Evolutionary conservation across 2,329 filamentous ascomycete species (phyloP).

Genomic region (Chalaropsis ovoidea): DNA sequence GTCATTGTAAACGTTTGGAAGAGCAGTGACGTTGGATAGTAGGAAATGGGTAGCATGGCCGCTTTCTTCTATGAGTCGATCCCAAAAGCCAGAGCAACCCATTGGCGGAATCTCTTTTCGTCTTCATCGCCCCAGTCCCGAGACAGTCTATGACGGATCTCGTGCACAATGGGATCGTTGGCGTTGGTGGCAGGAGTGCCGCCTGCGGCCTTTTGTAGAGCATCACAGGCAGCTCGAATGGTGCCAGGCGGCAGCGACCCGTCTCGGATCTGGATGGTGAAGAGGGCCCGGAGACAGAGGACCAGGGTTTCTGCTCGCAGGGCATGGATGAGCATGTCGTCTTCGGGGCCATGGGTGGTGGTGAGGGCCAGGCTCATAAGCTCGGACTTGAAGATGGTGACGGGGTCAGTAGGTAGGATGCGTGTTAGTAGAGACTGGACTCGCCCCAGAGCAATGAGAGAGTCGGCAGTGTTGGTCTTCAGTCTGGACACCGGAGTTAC

Average conservation of each 20-base stretch:
- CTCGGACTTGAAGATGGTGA: conserved; percentile 11
- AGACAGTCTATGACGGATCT: not conserved
- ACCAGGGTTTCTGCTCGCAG: conserved; percentile 7
- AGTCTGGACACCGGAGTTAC: not conserved
- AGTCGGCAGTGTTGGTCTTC: not conserved
- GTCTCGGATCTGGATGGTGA: not conserved
- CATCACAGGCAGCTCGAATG: not conserved
- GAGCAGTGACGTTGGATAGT: not conserved
- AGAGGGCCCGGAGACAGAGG: not conserved
- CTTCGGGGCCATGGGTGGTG: not conserved
- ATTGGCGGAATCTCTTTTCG: conserved; percentile 5
- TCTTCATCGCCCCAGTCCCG: conserved; percentile 12
- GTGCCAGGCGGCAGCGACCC: conserved; percentile 5
- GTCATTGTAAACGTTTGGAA: not conserved
- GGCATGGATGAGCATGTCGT: not conserved
- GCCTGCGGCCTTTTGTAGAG: not conserved
- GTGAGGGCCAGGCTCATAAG: conserved; percentile 14
- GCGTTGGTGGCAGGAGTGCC: not conserved
- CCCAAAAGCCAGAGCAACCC: conserved; percentile 8
- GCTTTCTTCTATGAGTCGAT: not conserved
- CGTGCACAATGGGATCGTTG: not conserved
- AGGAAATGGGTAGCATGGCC: not conserved
- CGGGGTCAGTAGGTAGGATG: conserved; percentile 10
- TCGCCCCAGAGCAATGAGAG: conserved; percentile 7
- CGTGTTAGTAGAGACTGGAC: conserved; percentile 16